Evolutionary conservation across 345 rosid genomes (phyloP).

Genomic region (Aquilaria malaccensis): DNA sequence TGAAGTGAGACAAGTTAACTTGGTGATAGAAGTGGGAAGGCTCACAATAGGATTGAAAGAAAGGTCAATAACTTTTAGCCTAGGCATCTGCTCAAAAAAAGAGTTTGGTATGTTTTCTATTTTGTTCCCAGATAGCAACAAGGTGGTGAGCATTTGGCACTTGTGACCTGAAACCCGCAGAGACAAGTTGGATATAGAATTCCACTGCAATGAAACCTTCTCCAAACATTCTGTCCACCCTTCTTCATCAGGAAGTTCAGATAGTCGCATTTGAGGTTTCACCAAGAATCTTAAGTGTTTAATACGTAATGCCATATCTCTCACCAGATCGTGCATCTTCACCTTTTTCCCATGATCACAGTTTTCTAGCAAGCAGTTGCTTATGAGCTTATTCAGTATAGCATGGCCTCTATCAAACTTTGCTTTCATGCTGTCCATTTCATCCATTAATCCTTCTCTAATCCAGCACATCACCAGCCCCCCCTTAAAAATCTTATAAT

Average conservation of each 20-base stretch:
- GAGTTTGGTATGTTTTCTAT: neutral
- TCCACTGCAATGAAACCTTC: constrained; percentile 10
- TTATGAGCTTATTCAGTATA: constrained; percentile 14
- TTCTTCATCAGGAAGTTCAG: neutral
- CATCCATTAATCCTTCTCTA: constrained; percentile 16
- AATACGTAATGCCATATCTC: constrained; percentile 22
- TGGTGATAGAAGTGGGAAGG: constrained; percentile 7
- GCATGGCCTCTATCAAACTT: constrained; percentile 9
- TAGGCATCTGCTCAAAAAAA: constrained; percentile 7
- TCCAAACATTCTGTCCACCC: constrained; percentile 10
- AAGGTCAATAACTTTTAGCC: constrained; percentile 16
- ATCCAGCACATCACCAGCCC: constrained; percentile 16
- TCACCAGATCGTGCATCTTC: constrained; percentile 21
- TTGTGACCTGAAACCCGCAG: neutral
- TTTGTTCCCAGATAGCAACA: constrained; percentile 4
- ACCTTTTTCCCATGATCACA: neutral
- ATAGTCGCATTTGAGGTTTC: neutral
- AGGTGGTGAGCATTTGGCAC: constrained; percentile 8
- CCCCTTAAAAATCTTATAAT: neutral
- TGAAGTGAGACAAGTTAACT: neutral
- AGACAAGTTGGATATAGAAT: neutral
- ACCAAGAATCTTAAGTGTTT: constrained; percentile 4
- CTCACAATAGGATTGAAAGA: neutral
- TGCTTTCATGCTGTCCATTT: neutral
- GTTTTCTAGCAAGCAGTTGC: constrained; percentile 12